Evolutionary conservation across 331 rosid genomes (phyloP).

Genomic region (Acacia concinna): DNA sequence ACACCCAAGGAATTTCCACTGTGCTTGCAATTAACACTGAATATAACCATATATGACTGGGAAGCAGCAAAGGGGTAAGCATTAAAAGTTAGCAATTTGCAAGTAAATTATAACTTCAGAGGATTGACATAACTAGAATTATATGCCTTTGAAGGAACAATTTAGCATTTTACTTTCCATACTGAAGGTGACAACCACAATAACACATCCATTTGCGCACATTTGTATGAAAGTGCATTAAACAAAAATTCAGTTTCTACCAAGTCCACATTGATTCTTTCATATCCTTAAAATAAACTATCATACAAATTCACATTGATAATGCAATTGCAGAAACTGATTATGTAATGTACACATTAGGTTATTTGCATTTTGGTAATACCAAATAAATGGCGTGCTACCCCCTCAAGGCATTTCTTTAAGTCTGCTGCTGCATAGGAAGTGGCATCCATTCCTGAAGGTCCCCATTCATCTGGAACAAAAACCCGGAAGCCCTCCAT

Average conservation of each 20-base stretch:
- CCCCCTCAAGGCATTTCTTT: constrained; percentile 95
- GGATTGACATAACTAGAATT: constrained; percentile 22
- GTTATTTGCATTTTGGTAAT: constrained; percentile 27
- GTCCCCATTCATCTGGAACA: constrained; percentile 72
- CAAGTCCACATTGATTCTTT: neutral
- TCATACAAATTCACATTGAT: constrained; percentile 18
- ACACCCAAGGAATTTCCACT: neutral
- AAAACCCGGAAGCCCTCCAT: constrained; percentile 98
- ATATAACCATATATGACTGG: neutral
- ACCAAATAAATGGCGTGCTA: constrained; percentile 93
- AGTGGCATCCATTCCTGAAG: constrained; percentile 74
- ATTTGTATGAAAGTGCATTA: neutral
- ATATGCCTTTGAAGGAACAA: constrained; percentile 3
- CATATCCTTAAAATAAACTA: constrained; percentile 15
- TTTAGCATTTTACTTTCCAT: constrained; percentile 7
- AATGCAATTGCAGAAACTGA: constrained; percentile 22
- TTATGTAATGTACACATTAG: constrained; percentile 17
- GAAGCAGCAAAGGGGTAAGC: constrained; percentile 14
- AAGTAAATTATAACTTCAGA: neutral
- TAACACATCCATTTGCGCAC: neutral
- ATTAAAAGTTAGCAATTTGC: constrained; percentile 4
- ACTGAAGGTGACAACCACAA: neutral
- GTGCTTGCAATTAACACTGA: neutral
- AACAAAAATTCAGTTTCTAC: constrained; percentile 23
- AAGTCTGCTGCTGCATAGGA: constrained; percentile 78